These are phyloP conservation scores for Blastobotrys terrestris DNA, from an alignment of 805 yeast genomes.

Conservation along the genomic window DNA sequence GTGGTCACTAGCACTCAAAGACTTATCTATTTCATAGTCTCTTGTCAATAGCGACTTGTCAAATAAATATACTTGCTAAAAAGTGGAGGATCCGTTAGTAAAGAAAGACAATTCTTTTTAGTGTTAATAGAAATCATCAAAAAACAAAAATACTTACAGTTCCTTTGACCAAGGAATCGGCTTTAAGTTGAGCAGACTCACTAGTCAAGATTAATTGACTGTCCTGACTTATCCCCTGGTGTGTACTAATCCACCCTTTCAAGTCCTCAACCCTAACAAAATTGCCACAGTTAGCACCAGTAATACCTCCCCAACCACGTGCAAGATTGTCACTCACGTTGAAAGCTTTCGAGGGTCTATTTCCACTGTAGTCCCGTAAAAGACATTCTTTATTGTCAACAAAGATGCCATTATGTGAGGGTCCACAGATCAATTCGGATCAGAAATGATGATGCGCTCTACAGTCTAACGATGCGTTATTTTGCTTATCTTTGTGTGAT, in stretches of 20 bases:
- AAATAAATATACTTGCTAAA: conserved; percentile 21
- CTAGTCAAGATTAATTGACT: conserved; percentile 25
- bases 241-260: conserved; percentile 13
- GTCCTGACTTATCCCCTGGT: conserved; percentile 16
- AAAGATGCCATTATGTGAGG: neutral
- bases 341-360: conserved; percentile 20
- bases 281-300: neutral
- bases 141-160: too few species aligned
- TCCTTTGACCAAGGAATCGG: conserved; percentile 22
- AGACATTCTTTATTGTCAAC: conserved; percentile 25
- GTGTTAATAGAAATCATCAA: too few species aligned
- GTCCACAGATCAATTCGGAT: neutral
- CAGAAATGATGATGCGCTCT: neutral
- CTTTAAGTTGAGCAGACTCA: conserved; percentile 24
- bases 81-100: too few species aligned
- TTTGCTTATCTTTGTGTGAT: neutral
- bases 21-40: neutral
- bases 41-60: conserved; percentile 18
- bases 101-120: too few species aligned
- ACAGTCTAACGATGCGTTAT: neutral
- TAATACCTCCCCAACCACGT: neutral
- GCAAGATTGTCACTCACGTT: conserved; percentile 11
- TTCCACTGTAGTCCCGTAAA: conserved; percentile 19
- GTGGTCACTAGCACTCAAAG: neutral
- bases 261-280: conserved; percentile 19